Percentiles rank a stretch among this genome's conserved stretches.
Evolutionary conservation across 805 yeast species (phyloP).

Genomic region (Henningerozyma blattae): DNA sequence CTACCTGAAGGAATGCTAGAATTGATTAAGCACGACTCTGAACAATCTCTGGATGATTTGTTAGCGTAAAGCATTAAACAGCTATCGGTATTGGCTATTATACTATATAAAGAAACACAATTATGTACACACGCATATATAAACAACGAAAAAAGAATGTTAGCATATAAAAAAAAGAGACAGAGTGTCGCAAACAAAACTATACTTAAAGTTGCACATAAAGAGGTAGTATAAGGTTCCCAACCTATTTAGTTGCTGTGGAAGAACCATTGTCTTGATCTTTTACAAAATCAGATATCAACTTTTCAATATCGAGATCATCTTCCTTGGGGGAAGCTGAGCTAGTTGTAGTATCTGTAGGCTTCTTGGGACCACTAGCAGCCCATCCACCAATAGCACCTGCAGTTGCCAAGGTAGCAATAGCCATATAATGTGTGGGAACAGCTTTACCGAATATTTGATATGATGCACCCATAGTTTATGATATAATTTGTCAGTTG

Average conservation of each 20-base stretch:
- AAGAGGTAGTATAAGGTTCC: no score
- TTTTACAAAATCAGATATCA: conserved; percentile 15
- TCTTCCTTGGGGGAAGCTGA: conserved; percentile 3
- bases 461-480: no score
- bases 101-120: no score
- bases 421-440: conserved; percentile 73
- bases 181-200: no score
- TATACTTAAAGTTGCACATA: no score
- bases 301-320: conserved; percentile 17
- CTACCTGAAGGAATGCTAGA: conserved; percentile 87
- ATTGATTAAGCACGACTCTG: conserved; percentile 74
- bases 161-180: no score
- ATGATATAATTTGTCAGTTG: no score
- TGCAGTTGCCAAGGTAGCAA: conserved; percentile 42
- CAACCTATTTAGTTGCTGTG: no score
- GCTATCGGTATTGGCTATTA: no score
- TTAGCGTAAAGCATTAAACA: no score
- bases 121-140: no score
- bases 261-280: conserved; percentile 2
- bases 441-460: conserved; percentile 72
- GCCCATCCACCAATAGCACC: background rate
- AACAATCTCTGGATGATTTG: conserved; percentile 67
- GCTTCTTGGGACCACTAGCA: background rate
- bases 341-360: background rate
- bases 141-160: no score